Evolutionary conservation across 2,329 filamentous ascomycete species (phyloP).

Genomic region (Hymenoscyphus scutula): DNA sequence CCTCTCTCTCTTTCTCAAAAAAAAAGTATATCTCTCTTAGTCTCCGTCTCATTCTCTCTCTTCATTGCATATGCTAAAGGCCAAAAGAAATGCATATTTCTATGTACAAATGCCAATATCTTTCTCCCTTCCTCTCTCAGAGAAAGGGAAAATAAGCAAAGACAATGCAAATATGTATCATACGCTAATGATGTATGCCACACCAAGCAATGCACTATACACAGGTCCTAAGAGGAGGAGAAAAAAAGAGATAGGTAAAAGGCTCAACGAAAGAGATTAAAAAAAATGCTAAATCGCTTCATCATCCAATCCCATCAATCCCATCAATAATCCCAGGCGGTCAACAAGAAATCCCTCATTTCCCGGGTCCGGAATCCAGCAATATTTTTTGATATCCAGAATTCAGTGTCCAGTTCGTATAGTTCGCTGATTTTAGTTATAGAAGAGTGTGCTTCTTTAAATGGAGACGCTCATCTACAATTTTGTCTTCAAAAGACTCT

Average conservation of each 20-base stretch:
- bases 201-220: constrained; percentile 2
- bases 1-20: too few relatives aligned
- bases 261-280: background rate
- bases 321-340: background rate
- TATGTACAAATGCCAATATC: too few relatives aligned
- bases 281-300: background rate
- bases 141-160: too few relatives aligned
- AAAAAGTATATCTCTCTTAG: too few relatives aligned
- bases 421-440: background rate
- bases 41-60: too few relatives aligned
- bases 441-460: background rate
- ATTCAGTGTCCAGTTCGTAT: background rate
- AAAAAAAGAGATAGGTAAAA: too few relatives aligned
- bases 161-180: background rate
- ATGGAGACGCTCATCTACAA: constrained; percentile 44
- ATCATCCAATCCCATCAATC: background rate
- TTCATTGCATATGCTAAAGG: too few relatives aligned
- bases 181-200: background rate
- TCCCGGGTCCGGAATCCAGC: background rate
- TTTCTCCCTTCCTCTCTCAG: too few relatives aligned
- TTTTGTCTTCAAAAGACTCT: constrained; percentile 75
- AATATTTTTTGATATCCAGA: background rate
- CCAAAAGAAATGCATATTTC: too few relatives aligned
- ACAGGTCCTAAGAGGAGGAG: too few relatives aligned
- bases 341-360: background rate